A percentile compares a stretch with the other conserved stretches of the same genome.
Evolutionary conservation across 495 filamentous ascomycete species (phyloP).

Genomic region (Xylaria grammica): DNA sequence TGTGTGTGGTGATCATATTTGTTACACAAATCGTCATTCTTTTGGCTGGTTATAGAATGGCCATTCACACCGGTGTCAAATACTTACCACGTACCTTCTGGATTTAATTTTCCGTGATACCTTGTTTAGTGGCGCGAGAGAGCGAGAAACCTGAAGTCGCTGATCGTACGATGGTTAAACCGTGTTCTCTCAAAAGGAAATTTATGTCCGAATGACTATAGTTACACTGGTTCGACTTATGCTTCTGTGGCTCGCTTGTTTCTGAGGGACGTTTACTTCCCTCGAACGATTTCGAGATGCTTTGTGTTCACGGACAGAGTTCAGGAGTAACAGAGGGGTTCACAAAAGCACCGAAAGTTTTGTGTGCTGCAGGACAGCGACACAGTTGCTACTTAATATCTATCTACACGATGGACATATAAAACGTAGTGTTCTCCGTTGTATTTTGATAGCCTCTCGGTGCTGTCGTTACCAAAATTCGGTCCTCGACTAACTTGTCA

Average conservation of each 20-base stretch:
- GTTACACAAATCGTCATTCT: too few species aligned
- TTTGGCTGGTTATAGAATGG: too few species aligned
- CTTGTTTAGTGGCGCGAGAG: background rate
- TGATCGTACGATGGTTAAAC: background rate
- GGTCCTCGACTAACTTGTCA: background rate
- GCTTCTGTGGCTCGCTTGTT: too few species aligned
- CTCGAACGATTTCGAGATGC: too few species aligned
- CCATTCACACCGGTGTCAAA: too few species aligned
- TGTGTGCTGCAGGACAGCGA: too few species aligned
- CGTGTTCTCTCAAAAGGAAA: background rate
- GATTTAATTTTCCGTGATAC: background rate
- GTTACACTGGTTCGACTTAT: too few species aligned
- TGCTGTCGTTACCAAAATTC: background rate
- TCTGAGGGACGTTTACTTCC: too few species aligned
- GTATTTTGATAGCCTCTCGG: background rate
- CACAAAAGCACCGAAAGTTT: too few species aligned
- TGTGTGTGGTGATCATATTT: too few species aligned
- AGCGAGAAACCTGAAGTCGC: background rate
- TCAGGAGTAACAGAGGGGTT: too few species aligned
- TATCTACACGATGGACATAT: background rate
- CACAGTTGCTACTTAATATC: background rate
- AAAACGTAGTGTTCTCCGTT: background rate
- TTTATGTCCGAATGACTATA: constrained; percentile 2
- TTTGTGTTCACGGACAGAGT: too few species aligned
- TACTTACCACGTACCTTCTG: background rate